These are phyloP conservation scores for Termitomyces sp. DNA, from an alignment of 768 basidiomycete genomes.

Conservation along the genomic window DNA sequence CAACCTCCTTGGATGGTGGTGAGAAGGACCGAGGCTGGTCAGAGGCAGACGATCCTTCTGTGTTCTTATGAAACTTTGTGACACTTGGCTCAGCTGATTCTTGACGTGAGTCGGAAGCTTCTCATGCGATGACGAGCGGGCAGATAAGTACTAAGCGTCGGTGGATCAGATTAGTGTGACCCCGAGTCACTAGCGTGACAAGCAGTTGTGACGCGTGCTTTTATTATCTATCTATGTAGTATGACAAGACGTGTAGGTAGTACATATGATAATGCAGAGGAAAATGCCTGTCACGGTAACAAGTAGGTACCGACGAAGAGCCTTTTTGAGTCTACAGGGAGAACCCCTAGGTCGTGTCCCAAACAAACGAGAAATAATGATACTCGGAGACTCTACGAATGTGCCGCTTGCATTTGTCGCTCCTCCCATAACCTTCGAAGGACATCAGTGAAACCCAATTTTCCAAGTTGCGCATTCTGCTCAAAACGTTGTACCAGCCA, in stretches of 20 bases:
- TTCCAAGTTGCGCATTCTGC: slow-evolving; percentile 87
- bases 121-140: slow-evolving; percentile 5
- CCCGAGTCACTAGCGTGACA: slow-evolving; percentile 10
- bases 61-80: neutral
- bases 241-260: slow-evolving; percentile 6
- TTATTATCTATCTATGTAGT: neutral
- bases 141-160: neutral
- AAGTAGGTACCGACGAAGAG: slow-evolving; percentile 2
- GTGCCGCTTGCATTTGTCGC: slow-evolving; percentile 36
- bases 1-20: neutral
- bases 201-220: neutral
- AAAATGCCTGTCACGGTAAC: neutral
- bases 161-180: slow-evolving; percentile 10
- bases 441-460: slow-evolving; percentile 87
- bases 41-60: neutral
- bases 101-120: slow-evolving; percentile 8
- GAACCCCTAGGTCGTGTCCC: neutral
- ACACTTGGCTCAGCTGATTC: slow-evolving; percentile 9
- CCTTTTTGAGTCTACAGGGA: slow-evolving; percentile 14
- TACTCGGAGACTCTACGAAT: slow-evolving; percentile 7
- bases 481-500: slow-evolving; percentile 88
- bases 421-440: slow-evolving; percentile 74
- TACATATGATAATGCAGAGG: slow-evolving; percentile 6
- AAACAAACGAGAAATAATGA: slow-evolving; percentile 3
- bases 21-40: neutral